Evolutionary conservation across 2,329 filamentous ascomycete genomes (phyloP), one percentile per base, ranked within the genome.

Genomic region (Piedraia hortae): DNA sequence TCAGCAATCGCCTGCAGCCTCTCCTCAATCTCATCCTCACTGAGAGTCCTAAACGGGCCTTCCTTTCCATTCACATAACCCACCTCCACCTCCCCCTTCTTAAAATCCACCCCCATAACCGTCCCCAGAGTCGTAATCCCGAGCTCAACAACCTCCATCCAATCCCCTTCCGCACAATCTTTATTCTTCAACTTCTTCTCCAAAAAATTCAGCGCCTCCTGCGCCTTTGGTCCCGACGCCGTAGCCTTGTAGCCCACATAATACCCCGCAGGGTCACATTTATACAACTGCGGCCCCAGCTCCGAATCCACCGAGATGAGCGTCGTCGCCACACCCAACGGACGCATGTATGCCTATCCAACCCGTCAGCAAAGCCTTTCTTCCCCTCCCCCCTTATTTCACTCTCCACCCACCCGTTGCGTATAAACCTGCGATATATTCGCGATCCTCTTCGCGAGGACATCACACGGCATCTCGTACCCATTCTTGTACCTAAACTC

Each of bases 111-210:
- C 50, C 82, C 91, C 32, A 97, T 60, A 28, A 97, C 80, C 16
- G 74, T 89, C 62, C 80, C 90, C 47, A 97, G 54, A 4, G 85
- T 82, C 19, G 77, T 74, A 47, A 97, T 97, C 27, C 75, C 85
- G 38, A 93, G 59, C 57, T 97, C 85, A 21, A 97, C 82, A 21
- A 97, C 85, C 28, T 97, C 85, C 49, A 90, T 75, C 85, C 85
- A 97, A 42, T 56, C 68, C 29, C 85, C 85, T 26, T 85, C 72
- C 16, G 82, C 85, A 38, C 62, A 59, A 41, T 93, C 80, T 66
- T 91, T 91, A 67, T 90, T 91, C 58, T 91, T 90, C 48, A 97
- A 66, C 62, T 93, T 93, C 69, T 93, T 93, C 63, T 97, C 85
- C 27, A 97, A 59, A 48, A 89, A 78, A 51, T 97, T 97, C 45